Conservation (phyloP, 1,284 basidiomycete species). For the Wallemia hederae region DNA sequence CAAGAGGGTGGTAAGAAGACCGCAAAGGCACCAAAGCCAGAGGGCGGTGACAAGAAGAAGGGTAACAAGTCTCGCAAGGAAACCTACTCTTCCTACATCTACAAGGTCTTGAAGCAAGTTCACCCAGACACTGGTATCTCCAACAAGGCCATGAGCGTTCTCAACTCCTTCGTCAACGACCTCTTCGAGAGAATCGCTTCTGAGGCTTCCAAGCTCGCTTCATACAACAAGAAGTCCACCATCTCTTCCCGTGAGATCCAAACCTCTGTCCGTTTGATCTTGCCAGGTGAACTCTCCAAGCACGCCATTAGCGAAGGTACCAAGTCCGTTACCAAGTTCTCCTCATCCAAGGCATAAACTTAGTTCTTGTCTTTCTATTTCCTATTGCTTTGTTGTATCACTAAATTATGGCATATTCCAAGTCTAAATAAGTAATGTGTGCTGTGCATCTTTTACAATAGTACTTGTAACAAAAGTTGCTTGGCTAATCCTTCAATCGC, state of each 20-base stretch:
- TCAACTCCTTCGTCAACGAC: slow-evolving; percentile 30
- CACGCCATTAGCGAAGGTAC: slow-evolving; percentile 50
- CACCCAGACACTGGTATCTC: slow-evolving; percentile 92
- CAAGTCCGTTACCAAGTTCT: slow-evolving; percentile 17
- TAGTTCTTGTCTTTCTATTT: neutral
- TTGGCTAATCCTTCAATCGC: slow-evolving; percentile 17
- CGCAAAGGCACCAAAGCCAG: slow-evolving; percentile 20
- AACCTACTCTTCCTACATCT: slow-evolving; percentile 51
- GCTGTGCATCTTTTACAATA: no score
- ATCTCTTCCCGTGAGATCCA: slow-evolving; percentile 84
- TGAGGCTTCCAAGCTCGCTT: slow-evolving; percentile 67
- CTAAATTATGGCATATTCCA: no score
- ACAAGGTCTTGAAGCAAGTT: slow-evolving; percentile 47
- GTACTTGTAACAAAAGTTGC: no score
- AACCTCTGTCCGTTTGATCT: slow-evolving; percentile 65
- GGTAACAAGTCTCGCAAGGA: slow-evolving; percentile 35
- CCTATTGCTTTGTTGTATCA: no score
- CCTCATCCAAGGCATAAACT: neutral
- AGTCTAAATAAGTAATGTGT: no score
- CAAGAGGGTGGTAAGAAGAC: slow-evolving; percentile 45
- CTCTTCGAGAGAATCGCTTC: slow-evolving; percentile 78
- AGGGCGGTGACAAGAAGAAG: slow-evolving; percentile 57
- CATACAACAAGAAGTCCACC: slow-evolving; percentile 78
- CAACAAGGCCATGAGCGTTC: slow-evolving; percentile 85
- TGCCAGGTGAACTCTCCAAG: slow-evolving; percentile 60